A percentile compares a stretch with the other conserved stretches of the same genome.
Evolutionary conservation across 352 stramenopile genomes (phyloP).

Genomic region (Aphanomyces astaci): DNA sequence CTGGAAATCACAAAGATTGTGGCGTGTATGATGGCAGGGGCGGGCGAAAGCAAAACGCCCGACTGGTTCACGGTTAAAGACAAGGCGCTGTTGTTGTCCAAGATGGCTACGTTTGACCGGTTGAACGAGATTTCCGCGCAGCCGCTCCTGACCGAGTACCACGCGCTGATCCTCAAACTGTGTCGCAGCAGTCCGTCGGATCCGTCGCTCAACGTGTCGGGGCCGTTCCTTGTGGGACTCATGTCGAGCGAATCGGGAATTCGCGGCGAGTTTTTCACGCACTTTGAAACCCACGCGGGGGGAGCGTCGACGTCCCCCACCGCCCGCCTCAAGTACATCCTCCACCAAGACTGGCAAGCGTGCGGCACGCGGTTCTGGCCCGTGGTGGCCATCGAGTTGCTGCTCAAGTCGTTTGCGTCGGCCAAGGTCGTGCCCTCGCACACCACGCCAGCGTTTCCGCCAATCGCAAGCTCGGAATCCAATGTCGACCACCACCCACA

Average conservation of each 20-base stretch:
- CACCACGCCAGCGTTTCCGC: neutral
- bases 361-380: constrained; percentile 80
- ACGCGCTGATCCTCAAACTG: constrained; percentile 63
- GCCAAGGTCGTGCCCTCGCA: neutral
- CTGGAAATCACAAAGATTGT: constrained; percentile 79
- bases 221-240: constrained; percentile 71
- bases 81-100: constrained; percentile 78
- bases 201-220: constrained; percentile 52
- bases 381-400: constrained; percentile 63
- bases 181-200: constrained; percentile 61
- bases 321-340: constrained; percentile 49
- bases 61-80: constrained; percentile 81
- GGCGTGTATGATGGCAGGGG: constrained; percentile 50
- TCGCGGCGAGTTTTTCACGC: constrained; percentile 61
- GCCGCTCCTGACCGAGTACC: constrained; percentile 75
- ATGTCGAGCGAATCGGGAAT: constrained; percentile 57
- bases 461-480: neutral
- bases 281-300: constrained; percentile 38
- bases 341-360: constrained; percentile 82
- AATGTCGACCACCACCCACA: neutral
- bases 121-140: constrained; percentile 79
- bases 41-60: constrained; percentile 40
- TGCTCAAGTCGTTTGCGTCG: constrained; percentile 31
- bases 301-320: constrained; percentile 38
- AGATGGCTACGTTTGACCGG: constrained; percentile 81